phyloP scores from a whole-genome alignment of 2,329 filamentous ascomycete species.

The Alternaria sp. region DNA sequence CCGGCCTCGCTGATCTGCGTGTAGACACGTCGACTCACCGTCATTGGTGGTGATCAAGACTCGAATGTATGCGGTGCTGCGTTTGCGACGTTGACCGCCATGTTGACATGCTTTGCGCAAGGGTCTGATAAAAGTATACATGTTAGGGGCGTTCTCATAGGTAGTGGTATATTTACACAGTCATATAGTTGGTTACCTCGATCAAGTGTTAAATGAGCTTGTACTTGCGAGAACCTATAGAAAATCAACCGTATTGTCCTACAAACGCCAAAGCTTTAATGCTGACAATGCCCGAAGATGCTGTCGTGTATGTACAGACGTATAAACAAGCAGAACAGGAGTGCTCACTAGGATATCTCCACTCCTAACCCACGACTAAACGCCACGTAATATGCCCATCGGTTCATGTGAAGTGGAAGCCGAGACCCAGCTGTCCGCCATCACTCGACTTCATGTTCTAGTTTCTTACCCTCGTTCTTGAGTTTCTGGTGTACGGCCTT shows the following conservation, averaged over 20 bases:
- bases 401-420: conserved; percentile 6
- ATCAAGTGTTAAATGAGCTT: conserved; percentile 7
- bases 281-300: conserved; percentile 30
- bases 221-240: conserved; percentile 5
- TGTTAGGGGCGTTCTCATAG: conserved; percentile 6
- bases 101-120: conserved; percentile 11
- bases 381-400: conserved; percentile 24
- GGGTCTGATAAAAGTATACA: neutral
- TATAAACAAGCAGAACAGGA: conserved; percentile 27
- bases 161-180: conserved; percentile 7
- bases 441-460: conserved; percentile 28
- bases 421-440: neutral
- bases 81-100: conserved; percentile 4
- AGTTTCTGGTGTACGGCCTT: conserved; percentile 61
- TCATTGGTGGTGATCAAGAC: neutral
- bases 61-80: neutral
- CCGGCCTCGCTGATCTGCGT: neutral
- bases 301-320: conserved; percentile 36
- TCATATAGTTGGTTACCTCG: conserved; percentile 2
- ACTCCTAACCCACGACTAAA: conserved; percentile 25
- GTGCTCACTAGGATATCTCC: conserved; percentile 31
- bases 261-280: conserved; percentile 33
- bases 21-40: neutral
- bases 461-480: conserved; percentile 61
- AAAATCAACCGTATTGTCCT: conserved; percentile 10